phyloP scores from a whole-genome alignment of 2,329 filamentous ascomycete genomes.

The Emmonsiellopsis sp. region DNA sequence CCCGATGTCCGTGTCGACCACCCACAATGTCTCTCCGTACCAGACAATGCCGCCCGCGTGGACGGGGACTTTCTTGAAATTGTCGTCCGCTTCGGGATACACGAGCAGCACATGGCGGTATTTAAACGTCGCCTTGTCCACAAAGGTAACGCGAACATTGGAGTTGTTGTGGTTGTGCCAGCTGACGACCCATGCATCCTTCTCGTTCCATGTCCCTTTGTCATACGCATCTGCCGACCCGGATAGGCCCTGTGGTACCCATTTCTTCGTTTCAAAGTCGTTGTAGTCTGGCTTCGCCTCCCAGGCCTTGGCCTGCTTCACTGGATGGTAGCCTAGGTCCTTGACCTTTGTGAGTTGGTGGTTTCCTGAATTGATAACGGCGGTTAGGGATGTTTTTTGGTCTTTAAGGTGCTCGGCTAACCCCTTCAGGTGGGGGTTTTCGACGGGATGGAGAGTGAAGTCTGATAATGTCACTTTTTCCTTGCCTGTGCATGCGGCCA shows the following conservation, averaged over 20 bases:
- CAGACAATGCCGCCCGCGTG: constrained; percentile 30
- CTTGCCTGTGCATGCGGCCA: no score
- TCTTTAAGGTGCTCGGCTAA: no score
- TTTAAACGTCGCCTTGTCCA: constrained; percentile 19
- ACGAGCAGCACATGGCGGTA: constrained; percentile 29
- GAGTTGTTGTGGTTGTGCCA: constrained; percentile 24
- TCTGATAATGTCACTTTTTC: no score
- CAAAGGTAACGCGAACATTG: constrained; percentile 23
- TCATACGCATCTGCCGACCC: constrained; percentile 24
- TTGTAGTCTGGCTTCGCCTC: constrained; percentile 13
- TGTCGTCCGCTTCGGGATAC: constrained; percentile 22
- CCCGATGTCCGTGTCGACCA: constrained; percentile 26
- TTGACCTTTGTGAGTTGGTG: constrained; percentile 8
- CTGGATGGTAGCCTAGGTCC: constrained; percentile 3
- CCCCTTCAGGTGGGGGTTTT: no score
- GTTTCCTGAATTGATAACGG: constrained; percentile 10
- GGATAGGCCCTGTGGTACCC: constrained; percentile 28
- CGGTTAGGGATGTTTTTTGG: no score
- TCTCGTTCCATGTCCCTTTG: constrained; percentile 23
- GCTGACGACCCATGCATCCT: constrained; percentile 25
- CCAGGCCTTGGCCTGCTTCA: constrained; percentile 11
- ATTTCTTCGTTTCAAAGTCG: constrained; percentile 24
- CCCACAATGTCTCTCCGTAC: constrained; percentile 28
- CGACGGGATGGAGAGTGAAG: no score
- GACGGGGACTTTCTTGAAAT: constrained; percentile 23